Evolutionary conservation across 1,284 basidiomycete genomes (phyloP).

Genomic region (Tilletia walkeri): DNA sequence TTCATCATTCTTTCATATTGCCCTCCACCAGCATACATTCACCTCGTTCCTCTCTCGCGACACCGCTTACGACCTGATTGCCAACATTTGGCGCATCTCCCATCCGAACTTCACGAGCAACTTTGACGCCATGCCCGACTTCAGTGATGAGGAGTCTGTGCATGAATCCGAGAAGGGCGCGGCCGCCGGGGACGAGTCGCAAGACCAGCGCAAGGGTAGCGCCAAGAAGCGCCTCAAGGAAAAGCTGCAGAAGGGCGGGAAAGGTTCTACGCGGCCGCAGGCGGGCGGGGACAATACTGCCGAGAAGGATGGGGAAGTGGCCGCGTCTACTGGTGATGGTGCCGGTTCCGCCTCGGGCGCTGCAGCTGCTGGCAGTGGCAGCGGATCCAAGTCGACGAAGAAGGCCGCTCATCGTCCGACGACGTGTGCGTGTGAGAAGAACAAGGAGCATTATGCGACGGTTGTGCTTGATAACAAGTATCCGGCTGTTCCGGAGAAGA

Average conservation of each 20-base stretch:
- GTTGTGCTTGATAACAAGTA: conserved; percentile 74
- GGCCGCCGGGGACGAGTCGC: conserved; percentile 28
- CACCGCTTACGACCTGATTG: conserved; percentile 91
- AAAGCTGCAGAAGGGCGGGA: conserved; percentile 22
- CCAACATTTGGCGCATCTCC: conserved; percentile 90
- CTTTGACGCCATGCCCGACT: conserved; percentile 27
- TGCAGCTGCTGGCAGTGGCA: neutral
- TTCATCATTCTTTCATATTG: too few relatives aligned
- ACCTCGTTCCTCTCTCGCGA: conserved; percentile 95
- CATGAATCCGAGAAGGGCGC: conserved; percentile 10
- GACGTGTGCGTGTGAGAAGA: conserved; percentile 71
- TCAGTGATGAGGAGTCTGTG: conserved; percentile 31
- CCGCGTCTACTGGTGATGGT: neutral
- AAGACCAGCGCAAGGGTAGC: conserved; percentile 24
- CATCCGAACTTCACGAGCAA: conserved; percentile 70
- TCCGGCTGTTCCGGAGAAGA: conserved; percentile 86
- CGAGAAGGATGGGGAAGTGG: conserved; percentile 14
- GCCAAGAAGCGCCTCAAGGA: conserved; percentile 36
- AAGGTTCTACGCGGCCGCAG: neutral
- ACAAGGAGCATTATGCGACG: conserved; percentile 72
- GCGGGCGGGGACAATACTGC: neutral
- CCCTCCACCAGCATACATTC: conserved; percentile 73
- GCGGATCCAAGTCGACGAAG: conserved; percentile 28
- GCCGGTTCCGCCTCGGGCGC: neutral
- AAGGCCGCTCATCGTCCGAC: conserved; percentile 61